Evolutionary conservation across 1,284 basidiomycete genomes (phyloP).

Genomic region (Thecaphora thlaspeos): DNA sequence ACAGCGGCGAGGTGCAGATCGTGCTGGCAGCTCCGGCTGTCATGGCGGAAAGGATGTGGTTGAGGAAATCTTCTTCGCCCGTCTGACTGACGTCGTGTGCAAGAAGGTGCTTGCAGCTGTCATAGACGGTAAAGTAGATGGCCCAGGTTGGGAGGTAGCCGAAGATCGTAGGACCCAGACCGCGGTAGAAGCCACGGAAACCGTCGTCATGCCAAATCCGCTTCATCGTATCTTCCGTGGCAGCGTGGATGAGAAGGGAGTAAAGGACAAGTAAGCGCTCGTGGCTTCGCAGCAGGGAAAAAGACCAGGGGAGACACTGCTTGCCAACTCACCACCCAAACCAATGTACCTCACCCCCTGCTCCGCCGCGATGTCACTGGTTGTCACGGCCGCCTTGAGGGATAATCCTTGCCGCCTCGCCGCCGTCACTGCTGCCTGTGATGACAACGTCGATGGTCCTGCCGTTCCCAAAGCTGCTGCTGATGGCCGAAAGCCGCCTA

Average conservation of each 20-base stretch:
- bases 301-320: too few relatives aligned
- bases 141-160: slow-evolving; percentile 57
- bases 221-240: slow-evolving; percentile 20
- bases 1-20: slow-evolving; percentile 51
- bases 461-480: too few relatives aligned
- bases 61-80: slow-evolving; percentile 37
- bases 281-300: too few relatives aligned
- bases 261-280: too few relatives aligned
- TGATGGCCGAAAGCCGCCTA: background rate
- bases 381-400: background rate
- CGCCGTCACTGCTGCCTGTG: background rate
- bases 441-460: background rate
- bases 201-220: slow-evolving; percentile 52
- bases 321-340: background rate
- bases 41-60: slow-evolving; percentile 53
- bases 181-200: slow-evolving; percentile 53
- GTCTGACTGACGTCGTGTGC: slow-evolving; percentile 2
- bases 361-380: slow-evolving; percentile 3
- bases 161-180: slow-evolving; percentile 53
- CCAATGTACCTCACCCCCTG: slow-evolving; percentile 15
- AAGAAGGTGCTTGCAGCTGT: slow-evolving; percentile 35
- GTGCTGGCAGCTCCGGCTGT: slow-evolving; percentile 52
- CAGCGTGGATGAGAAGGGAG: too few relatives aligned
- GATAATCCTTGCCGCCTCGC: background rate
- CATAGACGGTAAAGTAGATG: slow-evolving; percentile 57